Conservation (phyloP, 176 grass and related monocot species). For the Leersia perrieri region DNA sequence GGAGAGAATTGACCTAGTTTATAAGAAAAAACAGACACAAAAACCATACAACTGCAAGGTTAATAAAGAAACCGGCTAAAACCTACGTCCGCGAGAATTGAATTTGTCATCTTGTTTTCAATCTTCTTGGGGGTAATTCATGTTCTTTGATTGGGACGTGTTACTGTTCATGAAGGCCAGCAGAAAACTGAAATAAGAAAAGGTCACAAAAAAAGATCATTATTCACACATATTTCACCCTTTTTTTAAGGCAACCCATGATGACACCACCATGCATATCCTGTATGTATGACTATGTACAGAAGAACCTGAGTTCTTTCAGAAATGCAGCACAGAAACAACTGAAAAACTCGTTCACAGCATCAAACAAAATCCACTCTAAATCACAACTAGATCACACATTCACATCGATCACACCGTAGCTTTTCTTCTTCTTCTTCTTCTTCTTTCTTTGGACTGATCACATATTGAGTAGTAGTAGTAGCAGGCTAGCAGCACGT, state of each 20-base stretch:
- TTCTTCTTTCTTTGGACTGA: too few relatives aligned
- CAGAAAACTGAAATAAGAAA: not conserved
- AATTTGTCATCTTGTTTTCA: too few relatives aligned
- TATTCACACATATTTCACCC: not conserved
- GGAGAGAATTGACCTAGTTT: too few relatives aligned
- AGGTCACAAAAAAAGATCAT: not conserved
- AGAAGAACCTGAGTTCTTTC: not conserved
- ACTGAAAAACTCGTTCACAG: not conserved
- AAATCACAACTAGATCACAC: not conserved
- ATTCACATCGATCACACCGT: not conserved
- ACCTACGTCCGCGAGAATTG: too few relatives aligned
- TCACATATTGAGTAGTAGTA: not conserved
- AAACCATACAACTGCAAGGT: too few relatives aligned
- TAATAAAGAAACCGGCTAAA: too few relatives aligned
- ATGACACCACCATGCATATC: not conserved
- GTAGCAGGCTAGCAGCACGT: too few relatives aligned
- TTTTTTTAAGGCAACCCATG: not conserved
- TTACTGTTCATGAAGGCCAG: not conserved
- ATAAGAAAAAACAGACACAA: too few relatives aligned
- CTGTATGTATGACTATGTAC: not conserved
- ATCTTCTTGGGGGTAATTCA: too few relatives aligned
- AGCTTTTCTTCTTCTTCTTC: too few relatives aligned
- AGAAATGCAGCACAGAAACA: not conserved
- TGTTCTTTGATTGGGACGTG: not conserved
- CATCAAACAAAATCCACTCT: not conserved